These are phyloP conservation scores for Lentinus brumalis DNA, from an alignment of 768 basidiomycete species.

Conservation along the genomic window DNA sequence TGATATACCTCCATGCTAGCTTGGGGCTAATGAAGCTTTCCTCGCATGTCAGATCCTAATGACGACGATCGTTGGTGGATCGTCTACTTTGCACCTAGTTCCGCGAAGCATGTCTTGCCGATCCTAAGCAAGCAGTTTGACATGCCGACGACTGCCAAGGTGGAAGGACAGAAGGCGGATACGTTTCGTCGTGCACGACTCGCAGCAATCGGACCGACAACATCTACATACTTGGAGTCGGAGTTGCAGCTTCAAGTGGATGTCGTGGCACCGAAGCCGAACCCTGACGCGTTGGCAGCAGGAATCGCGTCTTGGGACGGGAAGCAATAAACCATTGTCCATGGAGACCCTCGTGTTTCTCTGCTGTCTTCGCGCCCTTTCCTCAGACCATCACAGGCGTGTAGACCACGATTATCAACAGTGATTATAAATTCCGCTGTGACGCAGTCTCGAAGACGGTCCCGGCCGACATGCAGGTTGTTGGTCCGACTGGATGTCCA, in stretches of 20 bases:
- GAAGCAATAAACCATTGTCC: too few species aligned
- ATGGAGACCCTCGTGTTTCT: too few species aligned
- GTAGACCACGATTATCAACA: too few species aligned
- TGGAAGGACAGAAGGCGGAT: not conserved
- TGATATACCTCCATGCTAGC: too few species aligned
- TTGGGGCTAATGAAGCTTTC: too few species aligned
- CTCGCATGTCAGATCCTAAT: not conserved
- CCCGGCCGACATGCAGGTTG: too few species aligned
- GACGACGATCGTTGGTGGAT: constrained; percentile 57
- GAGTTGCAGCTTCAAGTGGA: constrained; percentile 51
- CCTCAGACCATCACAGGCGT: too few species aligned
- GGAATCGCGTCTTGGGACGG: constrained; percentile 10
- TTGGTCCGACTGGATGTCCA: too few species aligned
- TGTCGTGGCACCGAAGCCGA: constrained; percentile 57
- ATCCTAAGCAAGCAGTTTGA: constrained; percentile 47
- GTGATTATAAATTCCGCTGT: too few species aligned
- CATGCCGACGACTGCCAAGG: constrained; percentile 29
- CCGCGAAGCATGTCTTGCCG: constrained; percentile 58
- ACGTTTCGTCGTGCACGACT: constrained; percentile 26
- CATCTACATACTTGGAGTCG: constrained; percentile 50
- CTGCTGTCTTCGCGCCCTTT: too few species aligned
- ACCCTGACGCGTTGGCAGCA: constrained; percentile 48
- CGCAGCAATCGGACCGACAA: constrained; percentile 74
- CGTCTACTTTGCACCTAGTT: constrained; percentile 76
- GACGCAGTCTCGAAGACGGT: too few species aligned